Evolutionary conservation across 2,329 filamentous ascomycete genomes (phyloP).

Genomic region (Diaporthe citriasiana): DNA sequence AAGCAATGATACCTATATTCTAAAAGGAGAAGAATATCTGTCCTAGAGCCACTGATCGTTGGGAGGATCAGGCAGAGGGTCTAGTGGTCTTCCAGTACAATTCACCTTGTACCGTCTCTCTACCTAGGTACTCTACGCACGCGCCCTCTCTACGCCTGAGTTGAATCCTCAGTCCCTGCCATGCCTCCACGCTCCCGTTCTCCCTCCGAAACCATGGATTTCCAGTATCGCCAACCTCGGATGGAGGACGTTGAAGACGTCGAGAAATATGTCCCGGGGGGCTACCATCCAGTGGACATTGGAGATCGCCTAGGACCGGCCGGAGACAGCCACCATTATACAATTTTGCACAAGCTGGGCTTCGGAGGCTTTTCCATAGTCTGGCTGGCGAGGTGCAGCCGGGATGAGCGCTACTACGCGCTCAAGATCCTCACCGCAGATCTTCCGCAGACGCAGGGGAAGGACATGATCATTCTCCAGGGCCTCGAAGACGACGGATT

Average conservation of each 20-base stretch:
- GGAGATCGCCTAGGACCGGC: neutral
- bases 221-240: neutral
- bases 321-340: neutral
- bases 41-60: too few relatives aligned
- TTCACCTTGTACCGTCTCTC: too few relatives aligned
- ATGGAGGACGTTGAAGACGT: conserved; percentile 22
- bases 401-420: neutral
- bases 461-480: neutral
- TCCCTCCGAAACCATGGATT: neutral
- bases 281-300: conserved; percentile 29
- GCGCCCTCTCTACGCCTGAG: too few relatives aligned
- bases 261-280: neutral
- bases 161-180: neutral
- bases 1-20: too few relatives aligned
- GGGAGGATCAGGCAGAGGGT: too few relatives aligned
- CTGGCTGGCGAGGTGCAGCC: conserved; percentile 6
- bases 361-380: conserved; percentile 14
- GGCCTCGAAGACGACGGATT: neutral
- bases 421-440: neutral
- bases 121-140: too few relatives aligned
- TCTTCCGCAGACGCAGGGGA: neutral
- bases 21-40: too few relatives aligned
- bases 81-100: too few relatives aligned
- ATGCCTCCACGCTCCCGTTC: neutral
- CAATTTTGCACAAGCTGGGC: conserved; percentile 14